These are phyloP conservation scores for Neurospora sp. DNA, from an alignment of 495 filamentous ascomycete genomes.

Conservation along the genomic window DNA sequence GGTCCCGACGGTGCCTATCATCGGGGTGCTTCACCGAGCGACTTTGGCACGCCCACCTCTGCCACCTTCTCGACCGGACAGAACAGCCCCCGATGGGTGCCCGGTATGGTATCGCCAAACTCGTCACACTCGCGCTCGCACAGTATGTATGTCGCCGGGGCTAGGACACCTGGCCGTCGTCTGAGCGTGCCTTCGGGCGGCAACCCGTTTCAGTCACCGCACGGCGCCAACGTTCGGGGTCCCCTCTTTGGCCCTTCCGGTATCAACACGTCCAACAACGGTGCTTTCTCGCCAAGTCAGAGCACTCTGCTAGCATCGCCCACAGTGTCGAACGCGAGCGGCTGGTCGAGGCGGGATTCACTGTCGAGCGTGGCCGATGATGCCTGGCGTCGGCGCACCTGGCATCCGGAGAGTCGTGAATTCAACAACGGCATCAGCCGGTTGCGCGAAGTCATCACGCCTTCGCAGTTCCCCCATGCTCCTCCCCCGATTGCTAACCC, in stretches of 20 bases:
- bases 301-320: constrained; percentile 58
- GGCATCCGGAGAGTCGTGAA: constrained; percentile 73
- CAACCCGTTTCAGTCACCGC: constrained; percentile 65
- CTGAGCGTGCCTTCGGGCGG: constrained; percentile 70
- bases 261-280: constrained; percentile 38
- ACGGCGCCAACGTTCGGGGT: constrained; percentile 44
- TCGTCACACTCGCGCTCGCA: constrained; percentile 53
- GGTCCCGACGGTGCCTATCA: constrained; percentile 43
- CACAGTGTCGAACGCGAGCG: constrained; percentile 50
- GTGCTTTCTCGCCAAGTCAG: constrained; percentile 41
- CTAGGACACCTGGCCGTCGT: constrained; percentile 59
- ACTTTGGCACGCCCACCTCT: constrained; percentile 68
- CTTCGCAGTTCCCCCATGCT: constrained; percentile 52
- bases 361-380: constrained; percentile 52
- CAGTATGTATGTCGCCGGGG: constrained; percentile 53
- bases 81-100: constrained; percentile 61
- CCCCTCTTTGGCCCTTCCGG: constrained; percentile 49
- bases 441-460: constrained; percentile 41
- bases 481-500: constrained; percentile 39
- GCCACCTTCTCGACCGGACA: constrained; percentile 62
- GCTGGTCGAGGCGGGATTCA: constrained; percentile 53
- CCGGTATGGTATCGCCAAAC: constrained; percentile 56
- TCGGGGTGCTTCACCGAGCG: constrained; percentile 50
- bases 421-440: constrained; percentile 30
- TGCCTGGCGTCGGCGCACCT: constrained; percentile 73